Base-by-base conservation (phyloP, 129 eudicot genomes). In the Glebionis coronaria region DNA sequence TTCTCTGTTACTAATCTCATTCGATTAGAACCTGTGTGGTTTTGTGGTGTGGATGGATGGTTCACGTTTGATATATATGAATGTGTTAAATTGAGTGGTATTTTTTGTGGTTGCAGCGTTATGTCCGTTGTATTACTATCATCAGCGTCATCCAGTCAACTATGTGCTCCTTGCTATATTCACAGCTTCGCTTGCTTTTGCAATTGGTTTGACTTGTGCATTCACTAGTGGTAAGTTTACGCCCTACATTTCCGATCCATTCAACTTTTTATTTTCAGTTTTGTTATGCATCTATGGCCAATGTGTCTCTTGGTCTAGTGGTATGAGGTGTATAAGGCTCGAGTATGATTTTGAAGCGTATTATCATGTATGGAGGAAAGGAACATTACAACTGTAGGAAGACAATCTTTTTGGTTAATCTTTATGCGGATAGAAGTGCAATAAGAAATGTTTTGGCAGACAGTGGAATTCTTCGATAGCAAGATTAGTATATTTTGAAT, bases 121-220 rank as follows among this genome's bases (percentile, higher is more conserved):
- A 72, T 89, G 86, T 50, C 99, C 95, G 9, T 74, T 93, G 83
- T 77, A 72, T 35, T 86, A 80, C 76, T 92, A 92, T 52, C 81
- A 84, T 67, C 84, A 85, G 80, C 83, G 61, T 53, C 96, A 86
- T 79, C 96, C 96, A 13, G 71, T 86, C 64, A 88, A 92, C 63
- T 88, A 77, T 53, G 0, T 88, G 19, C 87, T 88, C 12, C 96
- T 92, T 35, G 83, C 72, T 18, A 50, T 88, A 27, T 92, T 92
- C 76, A 92, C 98, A 4, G 73, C 75, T 13, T 10, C 95, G 10
- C 76, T 92, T 29, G 83, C 95, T 0, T 84, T 82, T 59, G 76
- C 89, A 0, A 10, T 88, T 38, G 98, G 98, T 2, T 69, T 92
- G 77, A 70, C 90, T 3, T 92, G 98, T 52, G 87, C 95, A 1